These are phyloP conservation scores for Mimosa bimucronata DNA, from an alignment of 306 rosid species.

Conservation along the genomic window DNA sequence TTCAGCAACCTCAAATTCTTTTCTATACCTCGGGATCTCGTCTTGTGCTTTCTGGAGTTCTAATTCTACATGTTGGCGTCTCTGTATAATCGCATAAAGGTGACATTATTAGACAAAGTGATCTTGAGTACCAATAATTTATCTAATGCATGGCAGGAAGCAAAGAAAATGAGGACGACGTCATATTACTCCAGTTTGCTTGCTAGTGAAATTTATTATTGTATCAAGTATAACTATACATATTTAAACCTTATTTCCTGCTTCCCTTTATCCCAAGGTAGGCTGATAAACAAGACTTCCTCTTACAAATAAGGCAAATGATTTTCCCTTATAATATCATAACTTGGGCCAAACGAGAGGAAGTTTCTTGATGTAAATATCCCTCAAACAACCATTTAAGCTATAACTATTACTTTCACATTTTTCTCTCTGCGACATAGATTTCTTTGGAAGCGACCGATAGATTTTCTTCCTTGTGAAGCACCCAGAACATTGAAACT, in stretches of 20 bases:
- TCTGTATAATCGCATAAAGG: slow-evolving; percentile 53
- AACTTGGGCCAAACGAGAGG: neutral
- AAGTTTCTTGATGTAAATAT: slow-evolving; percentile 1
- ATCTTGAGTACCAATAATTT: neutral
- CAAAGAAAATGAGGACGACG: slow-evolving; percentile 8
- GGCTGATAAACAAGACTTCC: slow-evolving; percentile 11
- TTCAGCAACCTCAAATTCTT: slow-evolving; percentile 63
- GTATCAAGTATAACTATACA: neutral
- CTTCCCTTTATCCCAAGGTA: neutral
- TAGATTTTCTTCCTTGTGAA: slow-evolving; percentile 5
- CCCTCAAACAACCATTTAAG: neutral
- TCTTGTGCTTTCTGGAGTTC: slow-evolving; percentile 75
- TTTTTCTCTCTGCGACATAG: neutral
- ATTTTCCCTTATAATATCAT: neutral
- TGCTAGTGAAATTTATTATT: neutral
- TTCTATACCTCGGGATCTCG: slow-evolving; percentile 72
- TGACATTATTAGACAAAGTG: slow-evolving; percentile 11
- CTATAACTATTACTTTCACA: neutral
- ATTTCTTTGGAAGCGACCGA: slow-evolving; percentile 2
- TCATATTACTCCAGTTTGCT: neutral
- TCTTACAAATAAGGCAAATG: neutral
- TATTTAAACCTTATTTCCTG: neutral
- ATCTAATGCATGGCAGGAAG: neutral
- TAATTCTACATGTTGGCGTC: slow-evolving; percentile 80
- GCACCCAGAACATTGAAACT: neutral